Percentiles rank a stretch among this genome's conserved stretches.
These are phyloP conservation scores for Ensete glaucum DNA, from an alignment of 176 grass and related monocot species.

Conservation along the genomic window DNA sequence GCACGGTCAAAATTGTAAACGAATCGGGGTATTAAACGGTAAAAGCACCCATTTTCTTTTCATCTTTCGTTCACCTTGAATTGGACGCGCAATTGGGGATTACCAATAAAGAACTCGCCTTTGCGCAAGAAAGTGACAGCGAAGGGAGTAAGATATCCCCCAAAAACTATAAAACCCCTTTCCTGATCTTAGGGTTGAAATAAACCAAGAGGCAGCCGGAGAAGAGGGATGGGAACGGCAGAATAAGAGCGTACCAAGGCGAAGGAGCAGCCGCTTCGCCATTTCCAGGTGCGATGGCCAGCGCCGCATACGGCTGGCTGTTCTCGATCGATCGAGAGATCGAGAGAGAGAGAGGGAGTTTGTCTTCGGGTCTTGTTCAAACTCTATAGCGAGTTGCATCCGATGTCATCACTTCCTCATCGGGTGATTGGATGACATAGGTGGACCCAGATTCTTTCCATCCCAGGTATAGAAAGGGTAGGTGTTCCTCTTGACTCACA, in stretches of 20 bases:
- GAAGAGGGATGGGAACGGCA: neutral
- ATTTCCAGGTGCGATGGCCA: conserved; percentile 15
- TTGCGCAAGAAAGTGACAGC: no score
- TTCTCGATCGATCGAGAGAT: no score
- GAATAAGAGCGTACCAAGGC: conserved; percentile 22
- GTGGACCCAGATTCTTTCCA: no score
- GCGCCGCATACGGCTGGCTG: neutral
- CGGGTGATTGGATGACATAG: no score
- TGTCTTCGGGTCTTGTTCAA: neutral
- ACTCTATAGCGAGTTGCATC: neutral
- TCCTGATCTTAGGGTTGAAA: neutral
- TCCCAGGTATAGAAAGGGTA: no score
- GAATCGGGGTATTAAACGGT: neutral
- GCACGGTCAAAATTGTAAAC: neutral
- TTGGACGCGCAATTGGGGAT: neutral
- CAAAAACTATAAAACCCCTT: neutral
- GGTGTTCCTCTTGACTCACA: no score
- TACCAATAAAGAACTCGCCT: neutral
- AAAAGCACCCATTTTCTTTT: neutral
- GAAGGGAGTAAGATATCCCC: neutral
- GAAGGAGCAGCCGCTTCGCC: conserved; percentile 59
- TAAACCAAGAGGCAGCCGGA: neutral
- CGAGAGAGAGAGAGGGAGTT: neutral
- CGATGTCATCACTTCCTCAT: no score
- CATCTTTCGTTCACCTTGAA: neutral